Evolutionary conservation across 2,329 filamentous ascomycete genomes (phyloP).

Genomic region (Xylaria sp.): DNA sequence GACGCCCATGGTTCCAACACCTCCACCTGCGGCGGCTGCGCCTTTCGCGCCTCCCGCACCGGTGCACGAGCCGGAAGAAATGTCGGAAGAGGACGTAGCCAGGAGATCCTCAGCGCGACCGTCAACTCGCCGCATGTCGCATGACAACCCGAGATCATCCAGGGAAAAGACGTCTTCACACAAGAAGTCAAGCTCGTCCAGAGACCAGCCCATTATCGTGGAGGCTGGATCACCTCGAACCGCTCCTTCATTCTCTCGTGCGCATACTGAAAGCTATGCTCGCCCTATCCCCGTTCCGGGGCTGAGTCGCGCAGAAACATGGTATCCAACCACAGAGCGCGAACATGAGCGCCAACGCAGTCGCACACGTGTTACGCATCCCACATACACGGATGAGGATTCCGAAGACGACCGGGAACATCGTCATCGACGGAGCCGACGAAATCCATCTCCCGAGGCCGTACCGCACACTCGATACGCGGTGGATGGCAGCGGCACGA

Average conservation of each 20-base stretch:
- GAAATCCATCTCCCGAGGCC: slow-evolving; percentile 43
- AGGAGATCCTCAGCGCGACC: slow-evolving; percentile 44
- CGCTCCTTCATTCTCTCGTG: slow-evolving; percentile 39
- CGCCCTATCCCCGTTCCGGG: slow-evolving; percentile 39
- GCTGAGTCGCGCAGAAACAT: slow-evolving; percentile 43
- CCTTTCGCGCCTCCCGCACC: slow-evolving; percentile 43
- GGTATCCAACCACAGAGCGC: slow-evolving; percentile 38
- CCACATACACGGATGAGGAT: slow-evolving; percentile 38
- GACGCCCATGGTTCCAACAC: slow-evolving; percentile 48
- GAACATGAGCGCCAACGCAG: slow-evolving; percentile 42
- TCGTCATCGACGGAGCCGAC: slow-evolving; percentile 42
- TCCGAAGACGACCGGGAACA: slow-evolving; percentile 45
- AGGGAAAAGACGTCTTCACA: slow-evolving; percentile 47
- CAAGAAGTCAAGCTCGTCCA: slow-evolving; percentile 44
- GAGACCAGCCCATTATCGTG: slow-evolving; percentile 43
- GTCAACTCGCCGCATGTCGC: slow-evolving; percentile 46
- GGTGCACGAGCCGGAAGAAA: slow-evolving; percentile 34
- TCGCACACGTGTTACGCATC: slow-evolving; percentile 24
- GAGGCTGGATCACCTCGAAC: slow-evolving; percentile 36
- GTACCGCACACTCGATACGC: slow-evolving; percentile 33
- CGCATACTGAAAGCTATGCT: slow-evolving; percentile 44
- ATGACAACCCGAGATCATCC: slow-evolving; percentile 46
- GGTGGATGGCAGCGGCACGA: slow-evolving; percentile 29
- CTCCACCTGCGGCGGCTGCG: slow-evolving; percentile 44
- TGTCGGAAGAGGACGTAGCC: slow-evolving; percentile 43